Evolutionary conservation across 805 yeast genomes (phyloP), one percentile per base, ranked within the genome.

Genomic region (Kregervanrija fluxuum): DNA sequence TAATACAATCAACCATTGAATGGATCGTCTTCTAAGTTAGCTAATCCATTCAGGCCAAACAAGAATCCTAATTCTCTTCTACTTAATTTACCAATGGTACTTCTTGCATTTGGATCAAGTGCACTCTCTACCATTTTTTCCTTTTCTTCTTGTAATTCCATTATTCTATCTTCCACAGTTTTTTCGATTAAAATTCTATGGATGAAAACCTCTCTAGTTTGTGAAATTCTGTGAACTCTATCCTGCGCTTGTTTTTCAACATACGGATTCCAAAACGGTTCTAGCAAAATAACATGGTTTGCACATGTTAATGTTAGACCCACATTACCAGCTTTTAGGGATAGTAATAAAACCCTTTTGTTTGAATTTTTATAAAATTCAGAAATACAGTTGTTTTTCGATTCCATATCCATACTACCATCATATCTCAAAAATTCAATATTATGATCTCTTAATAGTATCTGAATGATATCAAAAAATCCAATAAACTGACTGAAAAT

Each of bases 231-330:
- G 65, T 93, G 91, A 8, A 95, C 95, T 52, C 99, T 77, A 59
- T 89, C 99, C 75, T 86, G 87, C 0, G 99, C 99, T 66, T 93
- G 99, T 40, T 87, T 95, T 65, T 93, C 98, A 8, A 91, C 96
- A 61, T 75, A 93, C 2, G 98, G 98, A 59, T 93, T 93, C 99
- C 99, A 93, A 62, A 89, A 93, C 13, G 98, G 97, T 61, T 93
- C 99, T 69, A 87, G 74, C 11, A 93, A 75, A 38, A 93, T 79
- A 11, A 90, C 96, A 61, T 88, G 96, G 33, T 87, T 83, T 1
- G 99, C 99, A 67, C 95, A 85, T 0, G 97, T 93, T 52, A 93
- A 71, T 0, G 98, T 93, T 48, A 93, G 71, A 2, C 99, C 99
- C 11, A 90, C 95, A 59, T 90, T 90, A 54, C 99, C 98, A 1